Percentiles rank a stretch among this genome's conserved stretches.
These are phyloP conservation scores for Corylus americana DNA, from an alignment of 306 rosid species.

Conservation along the genomic window DNA sequence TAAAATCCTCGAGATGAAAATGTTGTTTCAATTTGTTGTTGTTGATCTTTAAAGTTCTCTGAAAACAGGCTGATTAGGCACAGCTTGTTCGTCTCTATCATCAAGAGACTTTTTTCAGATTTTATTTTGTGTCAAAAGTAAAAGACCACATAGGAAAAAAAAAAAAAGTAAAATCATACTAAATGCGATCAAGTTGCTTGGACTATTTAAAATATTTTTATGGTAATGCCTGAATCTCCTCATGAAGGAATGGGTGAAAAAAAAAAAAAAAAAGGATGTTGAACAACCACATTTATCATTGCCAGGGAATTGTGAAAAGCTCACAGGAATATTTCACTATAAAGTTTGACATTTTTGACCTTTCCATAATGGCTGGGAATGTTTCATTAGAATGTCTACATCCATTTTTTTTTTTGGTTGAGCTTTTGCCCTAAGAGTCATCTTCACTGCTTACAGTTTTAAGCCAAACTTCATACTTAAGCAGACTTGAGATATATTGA, in stretches of 20 bases:
- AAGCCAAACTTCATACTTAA: not conserved
- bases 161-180: not conserved
- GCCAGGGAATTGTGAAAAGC: not conserved
- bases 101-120: not conserved
- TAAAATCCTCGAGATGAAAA: conserved; percentile 1
- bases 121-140: not conserved
- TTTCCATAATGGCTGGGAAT: not conserved
- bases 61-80: not conserved
- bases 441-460: not conserved
- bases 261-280: not conserved
- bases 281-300: not conserved
- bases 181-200: not conserved
- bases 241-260: not conserved
- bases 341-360: not conserved
- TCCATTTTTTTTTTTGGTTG: not conserved
- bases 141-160: not conserved
- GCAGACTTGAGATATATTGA: not conserved
- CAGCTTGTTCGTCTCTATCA: not conserved
- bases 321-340: not conserved
- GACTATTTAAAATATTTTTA: not conserved
- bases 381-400: not conserved
- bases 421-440: not conserved
- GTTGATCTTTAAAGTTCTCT: not conserved
- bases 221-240: not conserved
- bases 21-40: not conserved